Conservation (phyloP, 139 green algal genomes). For the Chlorella vulgaris region DNA sequence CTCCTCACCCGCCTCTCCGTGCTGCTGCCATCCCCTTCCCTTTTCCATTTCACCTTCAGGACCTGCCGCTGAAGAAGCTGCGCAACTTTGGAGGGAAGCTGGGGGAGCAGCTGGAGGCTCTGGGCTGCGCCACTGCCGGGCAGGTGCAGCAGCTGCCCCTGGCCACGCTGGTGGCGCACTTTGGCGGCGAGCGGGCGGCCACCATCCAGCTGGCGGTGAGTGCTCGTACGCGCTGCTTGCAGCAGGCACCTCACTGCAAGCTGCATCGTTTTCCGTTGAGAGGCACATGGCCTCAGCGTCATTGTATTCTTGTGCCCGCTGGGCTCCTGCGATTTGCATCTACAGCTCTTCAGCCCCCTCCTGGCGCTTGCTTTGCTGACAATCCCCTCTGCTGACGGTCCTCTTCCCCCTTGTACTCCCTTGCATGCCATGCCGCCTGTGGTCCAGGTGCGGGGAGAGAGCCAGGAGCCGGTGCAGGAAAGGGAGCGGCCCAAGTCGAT, state of each 20-base stretch:
- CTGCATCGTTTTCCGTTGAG: too few species aligned
- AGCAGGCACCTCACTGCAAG: too few species aligned
- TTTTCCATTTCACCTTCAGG: constrained; percentile 25
- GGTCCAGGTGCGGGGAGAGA: constrained; percentile 25
- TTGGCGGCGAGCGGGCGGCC: constrained; percentile 43
- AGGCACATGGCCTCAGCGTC: too few species aligned
- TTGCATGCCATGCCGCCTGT: too few species aligned
- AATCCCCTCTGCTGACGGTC: neutral
- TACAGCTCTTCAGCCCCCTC: too few species aligned
- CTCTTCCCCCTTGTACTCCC: too few species aligned
- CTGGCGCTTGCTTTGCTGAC: too few species aligned
- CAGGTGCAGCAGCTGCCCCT: constrained; percentile 48
- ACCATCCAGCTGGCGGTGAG: constrained; percentile 48
- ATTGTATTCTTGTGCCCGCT: too few species aligned
- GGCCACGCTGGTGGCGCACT: constrained; percentile 46
- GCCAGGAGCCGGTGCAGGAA: constrained; percentile 38
- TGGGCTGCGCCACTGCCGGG: constrained; percentile 67
- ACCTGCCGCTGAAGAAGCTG: constrained; percentile 85
- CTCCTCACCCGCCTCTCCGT: too few species aligned
- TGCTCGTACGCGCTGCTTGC: neutral
- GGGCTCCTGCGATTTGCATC: too few species aligned
- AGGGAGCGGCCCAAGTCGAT: constrained; percentile 66
- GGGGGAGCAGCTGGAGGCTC: constrained; percentile 57
- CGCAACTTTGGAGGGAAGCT: constrained; percentile 90
- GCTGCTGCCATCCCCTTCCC: neutral